These are phyloP conservation scores for Fusarium nurragi DNA, from an alignment of 2,329 filamentous ascomycete genomes.

Conservation along the genomic window DNA sequence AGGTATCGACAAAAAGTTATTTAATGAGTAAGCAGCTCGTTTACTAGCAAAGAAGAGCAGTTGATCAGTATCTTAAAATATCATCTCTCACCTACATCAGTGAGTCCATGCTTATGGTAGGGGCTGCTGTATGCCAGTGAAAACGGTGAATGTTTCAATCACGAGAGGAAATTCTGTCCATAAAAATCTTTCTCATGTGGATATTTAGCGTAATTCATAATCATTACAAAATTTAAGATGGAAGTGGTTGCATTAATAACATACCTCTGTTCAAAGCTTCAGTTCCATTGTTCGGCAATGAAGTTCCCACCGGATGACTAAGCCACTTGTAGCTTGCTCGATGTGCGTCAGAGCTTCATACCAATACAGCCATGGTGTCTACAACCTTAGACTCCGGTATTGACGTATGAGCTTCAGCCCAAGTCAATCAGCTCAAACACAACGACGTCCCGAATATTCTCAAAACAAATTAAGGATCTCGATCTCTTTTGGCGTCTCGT, in stretches of 20 bases:
- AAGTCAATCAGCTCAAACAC: conserved; percentile 22
- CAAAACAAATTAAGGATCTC: not conserved
- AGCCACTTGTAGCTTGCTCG: conserved; percentile 27
- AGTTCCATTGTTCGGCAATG: not conserved
- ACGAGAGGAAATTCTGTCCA: not conserved
- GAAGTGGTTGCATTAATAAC: conserved; percentile 8
- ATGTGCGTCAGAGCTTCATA: conserved; percentile 39
- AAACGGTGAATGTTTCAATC: not conserved
- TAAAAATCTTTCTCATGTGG: not conserved
- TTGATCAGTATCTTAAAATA: not conserved
- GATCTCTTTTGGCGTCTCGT: not conserved
- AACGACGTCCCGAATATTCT: not conserved
- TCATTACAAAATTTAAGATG: conserved; percentile 7
- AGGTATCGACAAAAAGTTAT: not conserved
- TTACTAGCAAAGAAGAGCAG: not conserved
- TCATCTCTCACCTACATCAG: not conserved
- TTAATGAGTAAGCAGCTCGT: not conserved
- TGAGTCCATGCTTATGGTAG: not conserved
- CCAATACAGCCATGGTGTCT: conserved; percentile 41
- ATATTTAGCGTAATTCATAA: not conserved
- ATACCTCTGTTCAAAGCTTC: not conserved
- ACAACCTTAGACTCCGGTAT: conserved; percentile 27
- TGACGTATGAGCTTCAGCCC: conserved; percentile 18
- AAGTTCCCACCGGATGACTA: conserved; percentile 32
- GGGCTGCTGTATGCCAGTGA: not conserved